phyloP scores from a whole-genome alignment of 1,284 basidiomycete species.

The Irpex lacteus region DNA sequence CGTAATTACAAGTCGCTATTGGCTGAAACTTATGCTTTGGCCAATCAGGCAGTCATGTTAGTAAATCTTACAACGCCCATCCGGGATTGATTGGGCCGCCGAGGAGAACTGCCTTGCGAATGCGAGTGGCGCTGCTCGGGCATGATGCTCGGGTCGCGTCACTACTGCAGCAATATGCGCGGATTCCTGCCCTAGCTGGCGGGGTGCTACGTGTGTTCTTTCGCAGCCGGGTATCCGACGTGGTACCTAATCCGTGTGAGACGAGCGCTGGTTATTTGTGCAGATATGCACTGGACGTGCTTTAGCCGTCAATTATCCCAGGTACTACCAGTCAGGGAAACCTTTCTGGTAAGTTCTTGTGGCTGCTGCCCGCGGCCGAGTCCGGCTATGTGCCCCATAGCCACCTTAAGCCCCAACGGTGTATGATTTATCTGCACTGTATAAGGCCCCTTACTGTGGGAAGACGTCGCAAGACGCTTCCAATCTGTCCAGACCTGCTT shows the following conservation, averaged over 20 bases:
- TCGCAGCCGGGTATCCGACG: neutral
- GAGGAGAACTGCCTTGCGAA: neutral
- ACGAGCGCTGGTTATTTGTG: neutral
- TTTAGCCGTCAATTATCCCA: neutral
- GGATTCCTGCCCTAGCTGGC: neutral
- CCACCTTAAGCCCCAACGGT: too few species aligned
- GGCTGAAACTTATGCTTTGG: neutral
- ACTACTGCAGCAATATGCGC: neutral
- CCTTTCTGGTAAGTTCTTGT: too few species aligned
- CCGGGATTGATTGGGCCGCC: neutral
- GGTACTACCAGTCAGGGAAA: too few species aligned
- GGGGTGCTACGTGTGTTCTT: neutral
- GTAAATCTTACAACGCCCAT: neutral
- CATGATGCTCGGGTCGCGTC: neutral
- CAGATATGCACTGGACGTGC: neutral
- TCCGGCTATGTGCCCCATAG: too few species aligned
- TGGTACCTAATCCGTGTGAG: neutral
- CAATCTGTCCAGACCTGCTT: too few species aligned
- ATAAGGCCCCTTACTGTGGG: too few species aligned
- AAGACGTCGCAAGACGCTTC: too few species aligned
- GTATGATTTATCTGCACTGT: too few species aligned
- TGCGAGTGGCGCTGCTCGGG: neutral
- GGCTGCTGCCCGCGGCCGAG: too few species aligned
- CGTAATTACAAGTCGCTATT: constrained; percentile 1
- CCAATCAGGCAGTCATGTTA: neutral